phyloP scores from a whole-genome alignment of 73 alveolate species.

The Breviolum minutum region DNA sequence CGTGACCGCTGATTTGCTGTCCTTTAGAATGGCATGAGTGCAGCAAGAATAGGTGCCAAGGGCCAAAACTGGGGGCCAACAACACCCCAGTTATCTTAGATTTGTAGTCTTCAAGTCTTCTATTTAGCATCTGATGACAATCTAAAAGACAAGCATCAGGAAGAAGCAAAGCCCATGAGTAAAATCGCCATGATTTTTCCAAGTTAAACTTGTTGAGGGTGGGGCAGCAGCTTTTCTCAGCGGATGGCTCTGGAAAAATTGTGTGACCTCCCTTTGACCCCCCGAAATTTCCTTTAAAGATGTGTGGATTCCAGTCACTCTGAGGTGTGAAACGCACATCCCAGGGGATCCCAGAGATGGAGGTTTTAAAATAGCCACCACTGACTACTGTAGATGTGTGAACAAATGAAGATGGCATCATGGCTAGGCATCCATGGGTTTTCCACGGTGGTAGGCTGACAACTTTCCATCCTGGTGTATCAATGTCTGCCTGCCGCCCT shows the following conservation, averaged over 20 bases:
- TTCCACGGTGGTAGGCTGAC: background rate
- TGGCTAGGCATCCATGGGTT: background rate
- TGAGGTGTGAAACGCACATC: slow-evolving; percentile 34
- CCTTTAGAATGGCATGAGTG: no score
- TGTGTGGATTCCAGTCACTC: slow-evolving; percentile 13
- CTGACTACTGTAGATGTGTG: background rate
- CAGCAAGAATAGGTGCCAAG: no score
- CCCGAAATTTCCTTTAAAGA: slow-evolving; percentile 32
- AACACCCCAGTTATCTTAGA: no score
- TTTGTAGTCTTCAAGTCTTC: no score
- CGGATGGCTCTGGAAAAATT: slow-evolving; percentile 7
- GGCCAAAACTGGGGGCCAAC: no score
- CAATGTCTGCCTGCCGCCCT: slow-evolving; percentile 12
- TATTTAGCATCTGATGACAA: no score
- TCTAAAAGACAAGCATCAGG: background rate
- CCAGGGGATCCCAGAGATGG: background rate
- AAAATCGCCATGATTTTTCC: no score
- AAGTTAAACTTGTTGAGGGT: no score
- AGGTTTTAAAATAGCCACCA: no score
- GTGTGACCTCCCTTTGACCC: background rate
- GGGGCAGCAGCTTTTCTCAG: background rate
- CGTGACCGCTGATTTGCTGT: slow-evolving; percentile 17
- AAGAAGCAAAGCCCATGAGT: background rate
- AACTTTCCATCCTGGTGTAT: background rate
- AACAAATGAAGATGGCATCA: background rate